Base-by-base conservation (phyloP, 2,329 filamentous ascomycete genomes). In the Zymoseptoria brevis region DNA sequence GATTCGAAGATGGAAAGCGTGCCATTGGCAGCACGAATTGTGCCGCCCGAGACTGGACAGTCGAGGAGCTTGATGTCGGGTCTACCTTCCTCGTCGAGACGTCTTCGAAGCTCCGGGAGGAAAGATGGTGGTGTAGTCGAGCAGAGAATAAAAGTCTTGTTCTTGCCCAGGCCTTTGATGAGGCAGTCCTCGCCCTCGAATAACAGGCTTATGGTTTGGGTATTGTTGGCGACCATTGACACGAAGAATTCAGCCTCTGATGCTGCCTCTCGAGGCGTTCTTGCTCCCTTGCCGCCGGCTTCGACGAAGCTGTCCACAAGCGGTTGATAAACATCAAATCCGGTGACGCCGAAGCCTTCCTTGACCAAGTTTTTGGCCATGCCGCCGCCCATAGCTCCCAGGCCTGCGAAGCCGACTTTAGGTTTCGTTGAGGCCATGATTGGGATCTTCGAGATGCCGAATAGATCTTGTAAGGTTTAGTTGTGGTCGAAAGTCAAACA, bases 371-470 rank as follows among this genome's bases (percentile, higher is more conserved):
- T 81, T 60, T 83, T 88, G 63, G 88, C 88, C 87, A 91, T 90
- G 70, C 88, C 88, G 72, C 89, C 88, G 70, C 88, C 88, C 88
- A 90, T 90, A 74, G 87, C 87, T 58, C 88, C 88, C 2, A 91
- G 85, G 77, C 88, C 88, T 63, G 88, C 85, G 74, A 90, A 89
- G 50, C 65, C 68, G 41, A 71, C 60, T 19, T 54, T 63, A 13
- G 68, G 67, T 60, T 69, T 70, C 3, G 59, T 60, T 26, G 63
- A 62, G 3, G 60, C 53, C 66, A 67, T 67, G 41, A 19, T 51
- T 55, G 19, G 16, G 30, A n/a, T 4, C 26, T 45, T 16, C 2
- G n/a, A 45, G 16, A 16, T 45, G 35, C 13, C 35, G 16, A 45
- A 45, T 45, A 16, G 35, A n/a, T n/a, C 16, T n/a, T n/a, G 5